phyloP scores from a whole-genome alignment of 2,329 filamentous ascomycete genomes.

The Aspergillus puulaauensis region DNA sequence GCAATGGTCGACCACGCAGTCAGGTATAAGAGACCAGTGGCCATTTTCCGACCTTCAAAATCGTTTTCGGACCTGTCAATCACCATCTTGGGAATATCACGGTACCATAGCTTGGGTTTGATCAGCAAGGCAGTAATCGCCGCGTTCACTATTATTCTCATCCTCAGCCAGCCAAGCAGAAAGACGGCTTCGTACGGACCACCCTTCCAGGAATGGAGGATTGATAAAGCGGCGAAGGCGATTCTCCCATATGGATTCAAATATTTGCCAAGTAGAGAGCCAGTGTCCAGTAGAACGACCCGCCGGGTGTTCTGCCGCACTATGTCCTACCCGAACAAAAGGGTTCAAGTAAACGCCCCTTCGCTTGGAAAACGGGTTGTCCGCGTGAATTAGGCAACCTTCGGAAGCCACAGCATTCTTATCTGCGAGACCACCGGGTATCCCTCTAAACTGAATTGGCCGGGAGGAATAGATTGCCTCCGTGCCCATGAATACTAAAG shows the following conservation, averaged over 20 bases:
- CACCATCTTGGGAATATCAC: background rate
- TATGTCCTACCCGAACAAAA: conserved; percentile 41
- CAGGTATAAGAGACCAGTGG: background rate
- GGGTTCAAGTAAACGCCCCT: conserved; percentile 42
- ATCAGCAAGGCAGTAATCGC: conserved; percentile 56
- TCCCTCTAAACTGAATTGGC: conserved; percentile 61
- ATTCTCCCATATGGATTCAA: conserved; percentile 61
- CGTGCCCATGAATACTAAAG: conserved; percentile 26
- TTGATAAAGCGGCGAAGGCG: conserved; percentile 43
- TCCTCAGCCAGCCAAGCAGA: conserved; percentile 33
- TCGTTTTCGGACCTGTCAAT: background rate
- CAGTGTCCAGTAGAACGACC: conserved; percentile 45
- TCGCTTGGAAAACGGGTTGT: conserved; percentile 32
- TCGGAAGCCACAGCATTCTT: conserved; percentile 68
- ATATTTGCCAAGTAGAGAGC: conserved; percentile 50
- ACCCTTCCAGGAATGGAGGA: conserved; percentile 31
- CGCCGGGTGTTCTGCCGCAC: conserved; percentile 22
- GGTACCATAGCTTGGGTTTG: conserved; percentile 40
- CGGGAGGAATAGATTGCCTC: conserved; percentile 24
- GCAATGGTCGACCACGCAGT: background rate
- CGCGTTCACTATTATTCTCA: conserved; percentile 38
- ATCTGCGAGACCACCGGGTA: conserved; percentile 59
- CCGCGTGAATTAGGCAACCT: conserved; percentile 63
- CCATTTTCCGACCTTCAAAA: background rate
- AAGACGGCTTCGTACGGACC: conserved; percentile 34